Percentiles rank a stretch among this genome's conserved stretches.
Conservation (phyloP, 2,329 filamentous ascomycete species). For the Cytospora chrysosperma region DNA sequence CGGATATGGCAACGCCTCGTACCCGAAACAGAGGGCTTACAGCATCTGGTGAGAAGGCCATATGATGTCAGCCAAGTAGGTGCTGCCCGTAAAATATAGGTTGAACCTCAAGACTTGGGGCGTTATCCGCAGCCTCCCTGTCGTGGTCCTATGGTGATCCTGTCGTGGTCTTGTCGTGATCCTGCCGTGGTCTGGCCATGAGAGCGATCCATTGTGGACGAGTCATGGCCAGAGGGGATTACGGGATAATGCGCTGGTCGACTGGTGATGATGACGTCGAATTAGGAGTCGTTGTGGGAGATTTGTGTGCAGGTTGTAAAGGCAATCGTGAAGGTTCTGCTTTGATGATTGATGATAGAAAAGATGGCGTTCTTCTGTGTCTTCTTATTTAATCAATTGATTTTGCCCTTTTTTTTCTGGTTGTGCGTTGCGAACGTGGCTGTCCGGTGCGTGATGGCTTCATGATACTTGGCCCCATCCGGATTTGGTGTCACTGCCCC, state of each 20-base stretch:
- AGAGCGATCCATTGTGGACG: neutral
- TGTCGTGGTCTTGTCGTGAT: no score
- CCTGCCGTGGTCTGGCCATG: no score
- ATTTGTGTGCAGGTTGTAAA: neutral
- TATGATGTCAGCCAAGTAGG: neutral
- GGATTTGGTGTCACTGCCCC: neutral
- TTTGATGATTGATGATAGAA: neutral
- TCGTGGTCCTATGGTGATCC: no score
- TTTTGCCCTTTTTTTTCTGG: no score
- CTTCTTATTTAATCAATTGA: no score
- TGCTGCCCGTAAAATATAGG: neutral
- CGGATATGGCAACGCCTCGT: neutral
- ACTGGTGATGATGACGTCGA: slow-evolving; percentile 9
- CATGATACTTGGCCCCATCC: neutral
- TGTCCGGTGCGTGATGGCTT: neutral
- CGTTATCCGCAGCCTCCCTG: neutral
- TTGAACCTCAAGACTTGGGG: neutral
- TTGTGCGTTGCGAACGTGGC: no score
- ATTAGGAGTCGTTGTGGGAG: neutral
- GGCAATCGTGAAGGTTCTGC: neutral
- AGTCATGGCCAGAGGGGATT: slow-evolving; percentile 6
- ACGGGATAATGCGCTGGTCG: slow-evolving; percentile 1
- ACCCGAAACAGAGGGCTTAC: neutral
- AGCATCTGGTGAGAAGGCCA: neutral
- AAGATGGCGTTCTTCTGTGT: neutral